Conservation (phyloP, 148 eudicot genomes). For the Nepenthes gracilis region DNA sequence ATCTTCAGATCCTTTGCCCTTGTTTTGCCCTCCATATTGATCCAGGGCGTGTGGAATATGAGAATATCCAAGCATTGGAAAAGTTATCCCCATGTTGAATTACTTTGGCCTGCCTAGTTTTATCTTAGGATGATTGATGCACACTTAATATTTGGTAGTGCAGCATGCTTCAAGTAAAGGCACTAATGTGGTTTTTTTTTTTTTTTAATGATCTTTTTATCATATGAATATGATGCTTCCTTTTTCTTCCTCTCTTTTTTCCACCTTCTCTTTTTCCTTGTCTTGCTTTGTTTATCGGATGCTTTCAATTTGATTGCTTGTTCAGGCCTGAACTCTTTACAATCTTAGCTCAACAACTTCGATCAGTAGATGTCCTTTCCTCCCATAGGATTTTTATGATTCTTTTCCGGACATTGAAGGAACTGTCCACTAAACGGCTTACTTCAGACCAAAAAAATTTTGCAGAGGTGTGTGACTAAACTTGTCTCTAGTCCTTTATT, state of each 20-base stretch:
- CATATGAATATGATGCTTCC: not conserved
- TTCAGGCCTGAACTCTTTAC: slow-evolving; percentile 85
- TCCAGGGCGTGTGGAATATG: too few relatives aligned
- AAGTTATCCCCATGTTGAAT: too few relatives aligned
- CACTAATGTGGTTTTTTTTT: too few relatives aligned
- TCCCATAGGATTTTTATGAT: slow-evolving; percentile 91
- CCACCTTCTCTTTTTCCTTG: not conserved
- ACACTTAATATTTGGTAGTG: too few relatives aligned
- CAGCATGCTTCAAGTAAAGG: too few relatives aligned
- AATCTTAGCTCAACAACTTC: slow-evolving; percentile 82
- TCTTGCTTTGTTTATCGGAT: slow-evolving; percentile 5
- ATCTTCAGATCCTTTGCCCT: too few relatives aligned
- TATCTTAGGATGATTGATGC: too few relatives aligned
- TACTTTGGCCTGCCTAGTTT: too few relatives aligned
- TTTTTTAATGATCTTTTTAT: too few relatives aligned
- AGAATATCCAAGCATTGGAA: too few relatives aligned
- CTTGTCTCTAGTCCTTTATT: too few relatives aligned
- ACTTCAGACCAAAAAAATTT: slow-evolving; percentile 77
- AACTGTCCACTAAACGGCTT: slow-evolving; percentile 86
- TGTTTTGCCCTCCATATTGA: too few relatives aligned
- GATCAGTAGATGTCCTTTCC: slow-evolving; percentile 65
- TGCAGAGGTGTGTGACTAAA: slow-evolving; percentile 49
- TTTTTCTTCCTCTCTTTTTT: not conserved
- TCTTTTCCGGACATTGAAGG: slow-evolving; percentile 86
- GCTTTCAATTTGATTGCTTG: slow-evolving; percentile 11